Evolutionary conservation across 1,284 basidiomycete genomes (phyloP).

Genomic region (Fistulina hepatica): DNA sequence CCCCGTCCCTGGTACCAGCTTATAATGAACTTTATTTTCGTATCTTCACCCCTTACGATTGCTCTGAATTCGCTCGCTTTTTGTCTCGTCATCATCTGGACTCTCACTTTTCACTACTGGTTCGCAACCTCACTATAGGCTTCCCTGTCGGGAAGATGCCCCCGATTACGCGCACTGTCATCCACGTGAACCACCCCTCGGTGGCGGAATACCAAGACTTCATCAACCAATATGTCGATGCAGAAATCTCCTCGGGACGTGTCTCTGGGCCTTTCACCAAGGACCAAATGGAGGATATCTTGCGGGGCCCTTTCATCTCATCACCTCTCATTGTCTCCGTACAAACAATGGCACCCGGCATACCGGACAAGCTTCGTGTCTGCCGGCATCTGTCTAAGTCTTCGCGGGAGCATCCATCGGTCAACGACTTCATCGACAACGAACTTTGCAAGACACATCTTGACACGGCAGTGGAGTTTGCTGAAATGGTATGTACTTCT

Average conservation of each 20-base stretch:
- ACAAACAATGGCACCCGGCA: not conserved
- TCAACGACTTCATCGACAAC: not conserved
- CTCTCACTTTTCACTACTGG: too few relatives aligned
- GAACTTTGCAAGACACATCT: constrained; percentile 6
- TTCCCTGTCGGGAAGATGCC: constrained; percentile 13
- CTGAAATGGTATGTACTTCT: too few relatives aligned
- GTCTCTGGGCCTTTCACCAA: constrained; percentile 11
- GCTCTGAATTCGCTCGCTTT: too few relatives aligned
- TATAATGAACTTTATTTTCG: too few relatives aligned
- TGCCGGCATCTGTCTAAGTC: constrained; percentile 9
- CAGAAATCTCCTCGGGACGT: constrained; percentile 1
- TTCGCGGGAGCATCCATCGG: not conserved
- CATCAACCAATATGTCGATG: constrained; percentile 5
- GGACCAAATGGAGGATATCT: constrained; percentile 3
- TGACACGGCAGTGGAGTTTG: too few relatives aligned
- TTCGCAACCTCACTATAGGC: constrained; percentile 7
- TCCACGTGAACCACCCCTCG: constrained; percentile 8
- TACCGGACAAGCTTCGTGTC: too few relatives aligned
- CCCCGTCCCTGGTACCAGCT: too few relatives aligned
- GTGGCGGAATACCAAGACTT: constrained; percentile 5
- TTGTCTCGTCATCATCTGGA: too few relatives aligned
- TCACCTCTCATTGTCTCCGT: constrained; percentile 10
- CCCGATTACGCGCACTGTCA: constrained; percentile 2
- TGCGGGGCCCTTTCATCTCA: constrained; percentile 7
- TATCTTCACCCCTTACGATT: too few relatives aligned